Evolutionary conservation across 305 asterid genomes (phyloP).

Genomic region (Fraxinus velutina): DNA sequence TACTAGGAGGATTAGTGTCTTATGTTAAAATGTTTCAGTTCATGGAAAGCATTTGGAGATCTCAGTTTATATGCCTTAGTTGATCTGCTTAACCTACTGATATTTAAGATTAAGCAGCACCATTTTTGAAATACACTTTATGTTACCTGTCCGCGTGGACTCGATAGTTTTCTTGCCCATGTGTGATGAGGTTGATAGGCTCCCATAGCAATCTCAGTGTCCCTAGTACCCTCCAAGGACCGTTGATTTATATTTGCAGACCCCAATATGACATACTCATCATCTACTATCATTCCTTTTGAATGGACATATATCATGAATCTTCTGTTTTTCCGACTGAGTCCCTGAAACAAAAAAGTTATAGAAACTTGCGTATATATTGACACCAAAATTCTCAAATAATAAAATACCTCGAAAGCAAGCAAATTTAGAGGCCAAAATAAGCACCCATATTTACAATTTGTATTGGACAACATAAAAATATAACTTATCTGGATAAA

Average conservation of each 20-base stretch:
- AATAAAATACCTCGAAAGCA: not conserved
- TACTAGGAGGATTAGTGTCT: not conserved
- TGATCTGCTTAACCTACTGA: not conserved
- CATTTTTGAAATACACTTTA: not conserved
- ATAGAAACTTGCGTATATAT: not conserved
- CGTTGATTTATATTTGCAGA: conserved; percentile 95
- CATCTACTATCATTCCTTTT: conserved; percentile 93
- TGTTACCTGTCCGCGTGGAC: conserved; percentile 85
- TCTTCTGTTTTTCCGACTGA: conserved; percentile 65
- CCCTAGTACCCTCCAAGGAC: conserved; percentile 88
- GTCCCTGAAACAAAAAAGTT: conserved; percentile 53
- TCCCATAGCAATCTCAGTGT: conserved; percentile 98
- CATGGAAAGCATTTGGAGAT: not conserved
- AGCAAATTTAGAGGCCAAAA: not conserved
- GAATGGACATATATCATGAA: conserved; percentile 99
- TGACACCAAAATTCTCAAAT: not conserved
- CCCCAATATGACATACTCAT: conserved; percentile 78
- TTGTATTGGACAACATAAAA: not conserved
- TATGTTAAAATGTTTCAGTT: not conserved
- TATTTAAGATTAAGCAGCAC: not conserved
- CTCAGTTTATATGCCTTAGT: not conserved
- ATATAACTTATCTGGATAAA: not conserved
- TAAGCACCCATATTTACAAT: not conserved
- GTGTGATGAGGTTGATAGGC: conserved; percentile 92
- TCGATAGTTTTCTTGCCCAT: conserved; percentile 67